Evolutionary conservation across 1,284 basidiomycete species (phyloP), one percentile per base, ranked within the genome.

Genomic region (Leccinum fuscescens): DNA sequence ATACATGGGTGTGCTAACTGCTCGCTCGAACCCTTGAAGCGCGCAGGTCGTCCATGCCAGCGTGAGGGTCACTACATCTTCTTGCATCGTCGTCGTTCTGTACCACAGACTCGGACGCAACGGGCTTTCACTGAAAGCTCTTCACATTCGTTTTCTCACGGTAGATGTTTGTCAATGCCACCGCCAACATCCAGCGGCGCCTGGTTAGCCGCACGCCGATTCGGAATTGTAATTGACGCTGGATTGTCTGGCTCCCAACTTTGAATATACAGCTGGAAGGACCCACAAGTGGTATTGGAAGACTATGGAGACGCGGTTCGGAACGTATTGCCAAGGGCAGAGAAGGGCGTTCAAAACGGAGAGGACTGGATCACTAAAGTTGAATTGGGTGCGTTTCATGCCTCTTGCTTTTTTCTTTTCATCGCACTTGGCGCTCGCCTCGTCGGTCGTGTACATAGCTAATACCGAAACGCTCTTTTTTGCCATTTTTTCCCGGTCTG

Each of bases 251-350:
- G 96, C 39, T 98, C 96, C 6, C 83, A 97, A 54, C 82, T 98
- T 53, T 96, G 97, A 76, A 94, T 99, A 66, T 99, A 99, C 80
- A 95, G 93, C 70, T 99, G 96, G 96, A 88, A 84, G 65, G 92
- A 98, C 73, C 87, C 94, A 17, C 82, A 85, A 57, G 75, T 82
- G 14, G 77, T 84, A 22, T 74, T 77, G 4, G 65, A 79, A 55
- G 76, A 80, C 46, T 75, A 80, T 57, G 82, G 78, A 49, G 79
- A 79, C 57, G 69, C 74, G 14, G 78, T 82, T 4, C 77, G 79
- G 12, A 72, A 79, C 62, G 74, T 77, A 15, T 76, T 98, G 27
- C 94, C 94, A 24, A 86, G 86, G 66, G 92, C 99, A 17, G 95
- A 96, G 75, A 98, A 96, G 72, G 96, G 96, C 6, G 92, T 93